Percentiles rank a stretch among this genome's conserved stretches.
These are phyloP conservation scores for Pseudoturritis turrita DNA, from an alignment of 345 rosid species.

Conservation along the genomic window DNA sequence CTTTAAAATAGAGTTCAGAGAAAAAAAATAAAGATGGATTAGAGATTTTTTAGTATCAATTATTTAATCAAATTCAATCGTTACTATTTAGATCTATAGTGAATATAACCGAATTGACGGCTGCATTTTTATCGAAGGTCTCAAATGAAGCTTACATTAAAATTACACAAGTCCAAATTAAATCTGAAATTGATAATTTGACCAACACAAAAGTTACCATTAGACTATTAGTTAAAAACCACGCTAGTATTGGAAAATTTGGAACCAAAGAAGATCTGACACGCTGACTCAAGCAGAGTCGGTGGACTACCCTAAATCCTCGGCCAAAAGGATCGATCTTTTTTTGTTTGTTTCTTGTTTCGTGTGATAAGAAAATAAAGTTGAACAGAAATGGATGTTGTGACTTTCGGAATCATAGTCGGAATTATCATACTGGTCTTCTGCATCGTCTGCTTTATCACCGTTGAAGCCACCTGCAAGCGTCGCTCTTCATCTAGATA, in stretches of 20 bases:
- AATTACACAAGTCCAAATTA: not conserved
- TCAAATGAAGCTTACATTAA: not conserved
- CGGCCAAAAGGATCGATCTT: not conserved
- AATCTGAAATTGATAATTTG: not conserved
- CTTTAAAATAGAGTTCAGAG: too few species aligned
- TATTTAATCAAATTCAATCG: too few species aligned
- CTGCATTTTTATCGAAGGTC: not conserved
- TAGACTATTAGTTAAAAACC: too few species aligned
- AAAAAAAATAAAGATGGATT: too few species aligned
- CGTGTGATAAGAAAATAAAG: not conserved
- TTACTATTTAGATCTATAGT: too few species aligned
- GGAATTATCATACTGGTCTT: not conserved
- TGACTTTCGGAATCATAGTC: constrained; percentile 1
- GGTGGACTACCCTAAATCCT: not conserved
- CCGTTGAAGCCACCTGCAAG: constrained; percentile 1
- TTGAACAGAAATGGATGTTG: not conserved
- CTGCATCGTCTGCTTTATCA: not conserved
- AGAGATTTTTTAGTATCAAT: too few species aligned
- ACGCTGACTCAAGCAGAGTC: not conserved
- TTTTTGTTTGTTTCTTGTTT: not conserved
- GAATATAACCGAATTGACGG: not conserved
- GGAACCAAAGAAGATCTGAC: not conserved
- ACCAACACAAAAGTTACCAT: not conserved
- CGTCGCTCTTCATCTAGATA: not conserved
- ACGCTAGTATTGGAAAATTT: not conserved